phyloP scores from a whole-genome alignment of 1,284 basidiomycete genomes.

The Uromyces viciae-fabae region DNA sequence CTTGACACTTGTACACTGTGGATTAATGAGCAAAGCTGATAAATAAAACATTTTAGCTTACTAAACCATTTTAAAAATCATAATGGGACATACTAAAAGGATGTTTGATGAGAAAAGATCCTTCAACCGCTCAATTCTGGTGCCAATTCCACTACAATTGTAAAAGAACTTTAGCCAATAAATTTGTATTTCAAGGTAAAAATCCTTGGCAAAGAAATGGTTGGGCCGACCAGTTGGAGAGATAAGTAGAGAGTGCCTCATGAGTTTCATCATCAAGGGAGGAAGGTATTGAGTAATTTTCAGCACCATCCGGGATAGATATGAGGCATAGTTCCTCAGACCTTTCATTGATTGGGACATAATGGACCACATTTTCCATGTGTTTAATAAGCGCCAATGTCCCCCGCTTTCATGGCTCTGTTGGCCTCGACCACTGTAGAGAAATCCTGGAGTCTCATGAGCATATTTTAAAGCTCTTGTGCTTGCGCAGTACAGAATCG shows the following conservation, averaged over 20 bases:
- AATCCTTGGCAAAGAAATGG: background rate
- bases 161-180: conserved; percentile 6
- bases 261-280: background rate
- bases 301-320: background rate
- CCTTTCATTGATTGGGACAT: background rate
- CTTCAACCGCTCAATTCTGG: background rate
- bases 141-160: background rate
- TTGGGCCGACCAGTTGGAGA: background rate
- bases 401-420: background rate
- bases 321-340: background rate
- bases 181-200: background rate
- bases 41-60: too few species aligned
- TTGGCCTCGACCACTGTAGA: background rate
- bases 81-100: background rate
- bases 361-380: conserved; percentile 4
- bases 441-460: background rate
- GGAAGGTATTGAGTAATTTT: background rate
- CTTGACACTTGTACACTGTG: too few species aligned
- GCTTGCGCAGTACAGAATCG: too few species aligned
- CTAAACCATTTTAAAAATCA: too few species aligned
- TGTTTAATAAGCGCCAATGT: conserved; percentile 14
- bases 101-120: background rate
- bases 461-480: background rate
- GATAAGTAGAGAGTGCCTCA: background rate
- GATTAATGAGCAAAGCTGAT: too few species aligned